Percentiles rank a stretch among this genome's conserved stretches.
phyloP scores from a whole-genome alignment of 331 rosid species.

The Malus hybrid region DNA sequence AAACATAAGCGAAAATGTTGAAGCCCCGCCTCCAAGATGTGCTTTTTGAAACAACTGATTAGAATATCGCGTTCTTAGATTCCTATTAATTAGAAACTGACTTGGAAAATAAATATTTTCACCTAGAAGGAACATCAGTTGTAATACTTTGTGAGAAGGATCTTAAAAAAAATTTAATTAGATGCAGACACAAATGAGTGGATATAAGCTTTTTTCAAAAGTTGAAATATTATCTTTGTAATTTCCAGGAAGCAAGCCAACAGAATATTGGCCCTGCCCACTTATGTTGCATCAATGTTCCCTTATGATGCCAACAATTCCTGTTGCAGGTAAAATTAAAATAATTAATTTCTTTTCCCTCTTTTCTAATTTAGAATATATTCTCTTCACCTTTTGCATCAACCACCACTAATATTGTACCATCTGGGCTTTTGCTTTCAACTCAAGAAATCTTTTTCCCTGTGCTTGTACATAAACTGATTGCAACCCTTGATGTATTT shows the following conservation, averaged over 20 bases:
- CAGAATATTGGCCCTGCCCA: background rate
- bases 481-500: background rate
- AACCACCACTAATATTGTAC: slow-evolving; percentile 4
- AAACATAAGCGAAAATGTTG: too few species aligned
- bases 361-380: slow-evolving; percentile 15
- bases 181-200: slow-evolving; percentile 6
- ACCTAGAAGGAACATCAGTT: background rate
- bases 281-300: background rate
- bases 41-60: too few species aligned
- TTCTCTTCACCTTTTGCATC: slow-evolving; percentile 14
- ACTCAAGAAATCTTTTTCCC: slow-evolving; percentile 14
- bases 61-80: too few species aligned
- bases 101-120: background rate
- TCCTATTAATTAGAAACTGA: background rate
- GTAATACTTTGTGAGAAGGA: background rate
- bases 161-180: background rate
- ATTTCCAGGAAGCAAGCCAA: slow-evolving; percentile 6
- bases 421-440: slow-evolving; percentile 17
- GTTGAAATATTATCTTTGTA: background rate
- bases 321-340: slow-evolving; percentile 2
- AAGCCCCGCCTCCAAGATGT: too few species aligned
- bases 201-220: slow-evolving; percentile 1
- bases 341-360: background rate
- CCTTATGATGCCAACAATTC: background rate
- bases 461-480: background rate